Evolutionary conservation across 192 early-diverging fungal species (phyloP).

Genomic region (Thamnidium elegans): DNA sequence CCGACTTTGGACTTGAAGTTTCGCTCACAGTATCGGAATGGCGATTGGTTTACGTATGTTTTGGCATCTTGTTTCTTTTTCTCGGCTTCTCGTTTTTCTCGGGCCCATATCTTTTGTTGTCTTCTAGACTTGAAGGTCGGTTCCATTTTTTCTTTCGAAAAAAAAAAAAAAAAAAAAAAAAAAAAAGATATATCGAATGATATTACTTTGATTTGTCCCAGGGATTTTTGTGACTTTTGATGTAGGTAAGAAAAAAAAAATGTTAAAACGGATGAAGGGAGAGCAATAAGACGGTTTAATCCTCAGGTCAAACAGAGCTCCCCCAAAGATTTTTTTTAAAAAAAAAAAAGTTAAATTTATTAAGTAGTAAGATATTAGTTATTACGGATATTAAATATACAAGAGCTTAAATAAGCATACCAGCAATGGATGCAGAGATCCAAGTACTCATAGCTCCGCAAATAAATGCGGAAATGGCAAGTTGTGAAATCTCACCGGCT

Average conservation of each 20-base stretch:
- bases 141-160: constrained; percentile 11
- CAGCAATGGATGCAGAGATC: constrained; percentile 78
- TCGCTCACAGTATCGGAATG: constrained; percentile 71
- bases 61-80: constrained; percentile 22
- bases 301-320: too few species aligned
- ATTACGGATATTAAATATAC: too few species aligned
- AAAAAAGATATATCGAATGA: not conserved
- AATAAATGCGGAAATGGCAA: constrained; percentile 80
- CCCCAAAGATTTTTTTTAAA: too few species aligned
- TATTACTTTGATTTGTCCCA: not conserved
- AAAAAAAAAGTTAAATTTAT: too few species aligned
- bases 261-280: too few species aligned
- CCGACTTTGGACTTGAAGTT: constrained; percentile 51
- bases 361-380: too few species aligned
- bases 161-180: not conserved
- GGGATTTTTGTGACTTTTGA: too few species aligned
- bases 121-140: constrained; percentile 24
- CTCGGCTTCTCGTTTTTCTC: constrained; percentile 18
- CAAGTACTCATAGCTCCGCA: constrained; percentile 76
- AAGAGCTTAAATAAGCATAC: constrained; percentile 44
- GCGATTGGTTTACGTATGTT: constrained; percentile 47
- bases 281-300: too few species aligned
- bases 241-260: too few species aligned
- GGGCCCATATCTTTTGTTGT: constrained; percentile 28
- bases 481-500: constrained; percentile 62